Percentiles rank a stretch among this genome's conserved stretches.
Conservation (phyloP, 2,329 filamentous ascomycete genomes). For the Penicillium glabrum region DNA sequence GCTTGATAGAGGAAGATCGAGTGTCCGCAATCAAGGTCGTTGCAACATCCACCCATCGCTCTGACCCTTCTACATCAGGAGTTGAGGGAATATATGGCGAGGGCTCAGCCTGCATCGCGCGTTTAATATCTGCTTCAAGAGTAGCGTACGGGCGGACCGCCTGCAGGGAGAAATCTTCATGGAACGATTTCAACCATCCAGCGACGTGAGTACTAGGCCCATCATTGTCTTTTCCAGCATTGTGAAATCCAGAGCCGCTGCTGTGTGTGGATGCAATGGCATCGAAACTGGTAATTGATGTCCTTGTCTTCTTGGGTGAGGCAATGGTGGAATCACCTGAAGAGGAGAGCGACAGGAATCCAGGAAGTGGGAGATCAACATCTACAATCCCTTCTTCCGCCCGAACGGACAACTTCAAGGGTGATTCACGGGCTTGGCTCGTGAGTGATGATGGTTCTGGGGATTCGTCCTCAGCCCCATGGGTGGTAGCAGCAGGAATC, state of each 20-base stretch:
- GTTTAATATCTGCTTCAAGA: slow-evolving; percentile 55
- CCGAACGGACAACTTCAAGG: slow-evolving; percentile 56
- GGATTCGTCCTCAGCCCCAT: slow-evolving; percentile 23
- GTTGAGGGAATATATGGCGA: slow-evolving; percentile 41
- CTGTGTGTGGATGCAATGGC: slow-evolving; percentile 47
- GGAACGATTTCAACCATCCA: slow-evolving; percentile 58
- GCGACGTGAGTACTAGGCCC: slow-evolving; percentile 56
- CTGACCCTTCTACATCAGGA: slow-evolving; percentile 30
- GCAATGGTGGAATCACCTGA: slow-evolving; percentile 46
- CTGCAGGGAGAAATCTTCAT: slow-evolving; percentile 61
- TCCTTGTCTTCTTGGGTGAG: slow-evolving; percentile 44
- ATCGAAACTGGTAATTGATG: slow-evolving; percentile 54
- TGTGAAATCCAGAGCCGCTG: slow-evolving; percentile 37
- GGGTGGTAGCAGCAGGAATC: slow-evolving; percentile 26
- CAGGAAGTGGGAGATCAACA: slow-evolving; percentile 57
- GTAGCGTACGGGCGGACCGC: slow-evolving; percentile 56
- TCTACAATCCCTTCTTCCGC: slow-evolving; percentile 61
- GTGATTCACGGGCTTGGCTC: slow-evolving; percentile 42
- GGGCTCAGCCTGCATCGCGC: slow-evolving; percentile 57
- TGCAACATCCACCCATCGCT: slow-evolving; percentile 58
- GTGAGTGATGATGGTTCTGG: slow-evolving; percentile 28
- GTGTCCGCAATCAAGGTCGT: slow-evolving; percentile 59
- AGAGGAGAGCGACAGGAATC: slow-evolving; percentile 48
- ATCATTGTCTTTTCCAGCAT: slow-evolving; percentile 35
- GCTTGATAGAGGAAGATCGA: slow-evolving; percentile 55